Conservation (phyloP, 139 green algal species). For the Picochlorum costavermella region DNA sequence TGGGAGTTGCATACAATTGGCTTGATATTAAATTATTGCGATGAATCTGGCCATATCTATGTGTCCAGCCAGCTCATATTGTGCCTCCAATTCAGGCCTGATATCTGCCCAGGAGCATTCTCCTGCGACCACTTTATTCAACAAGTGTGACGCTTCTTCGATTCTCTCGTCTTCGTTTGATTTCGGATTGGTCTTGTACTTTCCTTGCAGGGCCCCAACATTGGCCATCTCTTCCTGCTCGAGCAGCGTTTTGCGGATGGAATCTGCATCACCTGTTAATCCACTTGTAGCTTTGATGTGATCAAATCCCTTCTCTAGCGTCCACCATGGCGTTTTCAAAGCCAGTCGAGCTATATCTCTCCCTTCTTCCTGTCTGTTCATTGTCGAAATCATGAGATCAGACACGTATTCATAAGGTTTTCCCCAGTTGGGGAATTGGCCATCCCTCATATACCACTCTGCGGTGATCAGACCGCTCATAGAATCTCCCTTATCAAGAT, state of each 20-base stretch:
- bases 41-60: conserved; percentile 29
- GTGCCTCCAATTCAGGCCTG: conserved; percentile 19
- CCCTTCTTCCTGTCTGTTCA: conserved; percentile 47
- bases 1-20: neutral
- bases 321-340: conserved; percentile 69
- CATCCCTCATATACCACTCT: conserved; percentile 78
- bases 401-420: conserved; percentile 64
- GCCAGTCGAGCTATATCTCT: conserved; percentile 49
- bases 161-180: conserved; percentile 20
- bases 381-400: conserved; percentile 34
- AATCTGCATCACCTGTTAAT: conserved; percentile 23
- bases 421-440: conserved; percentile 62
- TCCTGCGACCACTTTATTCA: conserved; percentile 36
- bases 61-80: conserved; percentile 26
- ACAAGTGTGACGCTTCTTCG: conserved; percentile 26
- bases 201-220: conserved; percentile 12
- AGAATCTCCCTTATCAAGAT: conserved; percentile 43
- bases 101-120: conserved; percentile 36
- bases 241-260: conserved; percentile 15
- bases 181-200: conserved; percentile 22
- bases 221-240: conserved; percentile 26
- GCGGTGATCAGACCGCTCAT: conserved; percentile 58
- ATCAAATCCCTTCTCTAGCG: conserved; percentile 36
- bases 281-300: conserved; percentile 20
- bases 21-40: conserved; percentile 1